phyloP scores from a whole-genome alignment of 306 rosid species.

The Castanopsis chinensis region DNA sequence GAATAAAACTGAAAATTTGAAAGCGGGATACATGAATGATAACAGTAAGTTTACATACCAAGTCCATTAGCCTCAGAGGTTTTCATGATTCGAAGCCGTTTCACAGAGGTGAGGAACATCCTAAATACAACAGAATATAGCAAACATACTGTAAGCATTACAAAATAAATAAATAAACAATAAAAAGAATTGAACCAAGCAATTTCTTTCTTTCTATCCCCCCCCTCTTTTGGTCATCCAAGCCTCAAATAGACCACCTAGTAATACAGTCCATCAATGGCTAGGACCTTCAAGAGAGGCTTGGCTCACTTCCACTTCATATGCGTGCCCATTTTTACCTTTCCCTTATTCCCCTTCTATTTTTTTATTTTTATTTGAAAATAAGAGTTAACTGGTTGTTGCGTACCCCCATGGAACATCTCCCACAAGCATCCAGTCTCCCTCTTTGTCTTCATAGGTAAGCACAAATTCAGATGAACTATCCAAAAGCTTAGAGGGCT shows the following conservation, averaged over 20 bases:
- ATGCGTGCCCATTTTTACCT: neutral
- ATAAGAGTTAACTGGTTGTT: neutral
- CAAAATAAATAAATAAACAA: neutral
- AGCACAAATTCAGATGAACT: conserved; percentile 71
- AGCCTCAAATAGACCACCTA: neutral
- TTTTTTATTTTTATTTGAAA: neutral
- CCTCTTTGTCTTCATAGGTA: conserved; percentile 71
- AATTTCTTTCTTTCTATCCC: neutral
- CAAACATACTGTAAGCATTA: neutral
- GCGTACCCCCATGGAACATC: conserved; percentile 77
- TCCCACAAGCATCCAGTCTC: conserved; percentile 80
- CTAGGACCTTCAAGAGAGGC: conserved; percentile 1
- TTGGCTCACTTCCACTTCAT: neutral
- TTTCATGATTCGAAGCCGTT: conserved; percentile 73
- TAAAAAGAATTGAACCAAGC: neutral
- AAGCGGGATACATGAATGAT: conserved; percentile 1
- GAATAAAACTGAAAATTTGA: neutral
- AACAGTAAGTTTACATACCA: conserved; percentile 29
- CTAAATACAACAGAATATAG: conserved; percentile 28
- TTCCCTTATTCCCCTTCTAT: neutral
- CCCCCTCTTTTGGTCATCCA: neutral
- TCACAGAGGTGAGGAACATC: conserved; percentile 68
- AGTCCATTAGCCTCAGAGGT: conserved; percentile 74
- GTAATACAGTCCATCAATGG: neutral
- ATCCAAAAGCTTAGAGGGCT: conserved; percentile 56